Base-by-base conservation (phyloP, 257 asterid species). In the Craterostigma plantagineum region DNA sequence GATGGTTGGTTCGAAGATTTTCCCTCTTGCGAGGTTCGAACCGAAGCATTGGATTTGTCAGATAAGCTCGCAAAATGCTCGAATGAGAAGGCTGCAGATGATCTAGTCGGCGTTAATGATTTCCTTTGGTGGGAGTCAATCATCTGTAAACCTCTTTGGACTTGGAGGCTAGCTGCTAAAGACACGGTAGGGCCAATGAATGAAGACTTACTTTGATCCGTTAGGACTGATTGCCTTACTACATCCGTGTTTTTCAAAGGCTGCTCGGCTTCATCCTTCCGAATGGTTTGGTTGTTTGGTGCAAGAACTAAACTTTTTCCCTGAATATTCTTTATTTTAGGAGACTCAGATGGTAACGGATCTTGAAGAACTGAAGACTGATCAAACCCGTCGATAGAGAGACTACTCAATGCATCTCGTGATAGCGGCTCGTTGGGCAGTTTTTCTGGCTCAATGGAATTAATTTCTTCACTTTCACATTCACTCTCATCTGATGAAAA, bases 71-170 rank as follows among this genome's bases (percentile, higher is more conserved):
- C 30, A 23, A 90, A 64, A 59, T 79, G 92, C 51, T 77, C 92
- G 39, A 90, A 90, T 23, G 99, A 90, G 70, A 90, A 80, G 37
- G 99, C 76, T 49, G 64, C 92, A 5, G 86, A 75, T 14, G 99
- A 75, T 61, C 81, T 74, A 46, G 76, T 58, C n/a, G 77, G 67
- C 9, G 30, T 23, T 23, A 64, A 51, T 9, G 92, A 70, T 63
- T 65, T 83, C 69, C 61, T 67, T 66, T 79, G 92, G 58, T 83
- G 99, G 70, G 65, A 49, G 35, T 83, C 94, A 14, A 90, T 80
- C n/a, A 90, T 72, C n/a, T n/a, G n/a, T n/a, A n/a, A n/a, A 34
- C 99, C 99, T 58, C 79, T 75, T 27, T 80, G n/a, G n/a, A n/a
- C n/a, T 27, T 80, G 79, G 38, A 90, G 91, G 62, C 99, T 90